These are phyloP conservation scores for Scheffersomyces ergatensis DNA, from an alignment of 805 yeast genomes.

Conservation along the genomic window DNA sequence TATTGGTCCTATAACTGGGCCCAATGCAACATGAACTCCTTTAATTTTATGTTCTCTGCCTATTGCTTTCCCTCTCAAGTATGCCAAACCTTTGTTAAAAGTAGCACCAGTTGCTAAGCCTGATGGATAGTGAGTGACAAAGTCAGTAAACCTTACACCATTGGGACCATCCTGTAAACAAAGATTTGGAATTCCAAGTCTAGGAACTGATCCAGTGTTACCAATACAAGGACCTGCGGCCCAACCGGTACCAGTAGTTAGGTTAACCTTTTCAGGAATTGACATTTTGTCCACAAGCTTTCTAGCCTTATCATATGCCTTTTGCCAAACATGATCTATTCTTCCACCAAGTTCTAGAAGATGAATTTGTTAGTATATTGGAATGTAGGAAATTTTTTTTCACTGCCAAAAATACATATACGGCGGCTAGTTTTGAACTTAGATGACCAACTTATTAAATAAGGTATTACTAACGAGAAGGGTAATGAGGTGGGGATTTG, in stretches of 20 bases:
- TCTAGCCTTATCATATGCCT: constrained; percentile 55
- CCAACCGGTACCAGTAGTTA: constrained; percentile 66
- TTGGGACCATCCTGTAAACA: constrained; percentile 65
- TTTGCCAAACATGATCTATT: constrained; percentile 51
- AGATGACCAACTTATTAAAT: neutral
- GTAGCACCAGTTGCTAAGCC: constrained; percentile 60
- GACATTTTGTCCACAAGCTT: constrained; percentile 56
- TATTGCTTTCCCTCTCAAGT: constrained; percentile 53
- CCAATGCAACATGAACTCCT: constrained; percentile 55
- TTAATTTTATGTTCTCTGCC: constrained; percentile 54
- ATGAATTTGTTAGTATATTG: constrained; percentile 5
- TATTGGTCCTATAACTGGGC: constrained; percentile 60
- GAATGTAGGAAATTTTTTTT: no score
- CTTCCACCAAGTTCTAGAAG: constrained; percentile 43
- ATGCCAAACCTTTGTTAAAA: constrained; percentile 51
- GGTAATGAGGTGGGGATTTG: constrained; percentile 30
- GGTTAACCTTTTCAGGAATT: constrained; percentile 55
- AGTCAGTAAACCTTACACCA: constrained; percentile 58
- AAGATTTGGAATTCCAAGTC: constrained; percentile 51
- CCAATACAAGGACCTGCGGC: constrained; percentile 63
- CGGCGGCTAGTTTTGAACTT: neutral
- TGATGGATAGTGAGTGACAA: constrained; percentile 55
- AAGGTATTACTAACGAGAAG: constrained; percentile 24
- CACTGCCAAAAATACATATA: no score
- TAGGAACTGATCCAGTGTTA: constrained; percentile 56